A percentile compares a stretch with the other conserved stretches of the same genome.
Evolutionary conservation across 306 rosid species (phyloP).

Genomic region (Quercus rubra): DNA sequence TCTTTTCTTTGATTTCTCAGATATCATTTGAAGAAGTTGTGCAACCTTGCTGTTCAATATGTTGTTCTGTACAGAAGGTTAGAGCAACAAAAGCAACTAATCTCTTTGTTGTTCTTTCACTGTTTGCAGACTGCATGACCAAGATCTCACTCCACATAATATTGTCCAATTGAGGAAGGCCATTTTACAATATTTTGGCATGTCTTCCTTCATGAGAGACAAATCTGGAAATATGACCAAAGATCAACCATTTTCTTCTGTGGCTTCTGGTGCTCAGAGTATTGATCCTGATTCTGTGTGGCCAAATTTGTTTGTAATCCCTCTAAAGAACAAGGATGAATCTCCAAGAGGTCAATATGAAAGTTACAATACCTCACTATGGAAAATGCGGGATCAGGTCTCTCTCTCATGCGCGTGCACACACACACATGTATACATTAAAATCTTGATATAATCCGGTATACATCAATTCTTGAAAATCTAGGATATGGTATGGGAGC

Average conservation of each 20-base stretch:
- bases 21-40: not conserved
- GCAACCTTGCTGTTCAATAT: not conserved
- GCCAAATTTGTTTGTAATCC: conserved; percentile 46
- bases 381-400: conserved; percentile 86
- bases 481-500: too few species aligned
- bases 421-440: too few species aligned
- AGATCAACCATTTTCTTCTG: conserved; percentile 28
- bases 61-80: not conserved
- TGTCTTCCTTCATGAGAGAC: conserved; percentile 43
- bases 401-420: not conserved
- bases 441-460: too few species aligned
- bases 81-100: not conserved
- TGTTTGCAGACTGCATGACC: conserved; percentile 50
- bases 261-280: not conserved
- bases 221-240: conserved; percentile 19
- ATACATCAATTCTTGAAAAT: too few species aligned
- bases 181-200: conserved; percentile 43
- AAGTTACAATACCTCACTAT: conserved; percentile 51
- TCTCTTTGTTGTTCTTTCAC: conserved; percentile 12
- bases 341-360: conserved; percentile 53
- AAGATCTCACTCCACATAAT: conserved; percentile 49
- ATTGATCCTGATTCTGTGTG: conserved; percentile 24
- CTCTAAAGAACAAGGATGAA: conserved; percentile 60
- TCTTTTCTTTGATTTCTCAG: too few species aligned
- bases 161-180: conserved; percentile 49